Conservation (phyloP, 495 filamentous ascomycete species). For the Annulohypoxylon nitens region DNA sequence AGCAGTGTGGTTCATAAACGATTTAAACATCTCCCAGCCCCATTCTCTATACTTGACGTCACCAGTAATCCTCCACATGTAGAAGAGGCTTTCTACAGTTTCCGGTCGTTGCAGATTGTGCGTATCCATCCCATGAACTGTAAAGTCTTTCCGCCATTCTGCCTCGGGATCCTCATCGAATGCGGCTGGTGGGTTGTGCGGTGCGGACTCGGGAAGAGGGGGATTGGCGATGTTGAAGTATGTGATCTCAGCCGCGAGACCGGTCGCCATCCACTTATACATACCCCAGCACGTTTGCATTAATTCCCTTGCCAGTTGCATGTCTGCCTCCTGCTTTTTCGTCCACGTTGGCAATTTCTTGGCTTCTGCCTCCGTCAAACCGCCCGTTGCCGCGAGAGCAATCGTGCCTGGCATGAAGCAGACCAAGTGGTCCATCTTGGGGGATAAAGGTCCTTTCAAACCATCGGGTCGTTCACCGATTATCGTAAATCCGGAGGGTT, state of each 20-base stretch:
- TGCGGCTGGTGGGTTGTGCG: constrained; percentile 60
- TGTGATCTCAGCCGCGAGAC: constrained; percentile 91
- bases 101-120: constrained; percentile 98
- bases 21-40: constrained; percentile 99
- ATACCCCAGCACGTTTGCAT: constrained; percentile 99
- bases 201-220: constrained; percentile 67
- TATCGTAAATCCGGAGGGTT: constrained; percentile 81
- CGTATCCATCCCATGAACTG: constrained; percentile 78
- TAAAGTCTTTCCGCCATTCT: constrained; percentile 78
- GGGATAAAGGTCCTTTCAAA: constrained; percentile 70
- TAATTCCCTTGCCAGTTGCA: constrained; percentile 85
- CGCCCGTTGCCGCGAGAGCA: constrained; percentile 87
- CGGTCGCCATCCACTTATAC: constrained; percentile 88
- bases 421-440: constrained; percentile 98
- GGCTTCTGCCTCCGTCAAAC: constrained; percentile 78
- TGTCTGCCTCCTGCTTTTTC: constrained; percentile 84
- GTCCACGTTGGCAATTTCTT: constrained; percentile 78
- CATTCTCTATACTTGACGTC: constrained; percentile 92
- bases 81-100: constrained; percentile 93
- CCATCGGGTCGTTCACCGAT: constrained; percentile 88
- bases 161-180: constrained; percentile 66
- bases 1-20: constrained; percentile 85
- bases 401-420: constrained; percentile 99
- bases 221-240: constrained; percentile 82
- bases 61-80: constrained; percentile 98